Base-by-base conservation (phyloP, 345 rosid species). In the Ricinus communis region DNA sequence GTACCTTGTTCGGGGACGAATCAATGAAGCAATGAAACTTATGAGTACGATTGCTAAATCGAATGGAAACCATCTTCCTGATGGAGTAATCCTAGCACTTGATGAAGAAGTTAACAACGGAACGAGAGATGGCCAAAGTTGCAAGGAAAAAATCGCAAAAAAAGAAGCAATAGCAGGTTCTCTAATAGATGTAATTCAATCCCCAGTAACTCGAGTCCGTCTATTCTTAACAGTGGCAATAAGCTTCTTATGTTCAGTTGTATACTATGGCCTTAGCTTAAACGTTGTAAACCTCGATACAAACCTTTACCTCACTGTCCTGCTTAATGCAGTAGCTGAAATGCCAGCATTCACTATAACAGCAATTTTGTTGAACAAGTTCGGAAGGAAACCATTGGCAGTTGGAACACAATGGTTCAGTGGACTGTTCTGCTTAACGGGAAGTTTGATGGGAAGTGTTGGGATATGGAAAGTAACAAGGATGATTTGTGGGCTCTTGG, bases 261-360 rank as follows among this genome's bases (percentile, higher is more conserved):
- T 94, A 15, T 94, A 94, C 82, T 94, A 94, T 31, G 98, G 98
- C n/a, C 78, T 94, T 14, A 90, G 95, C 82, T 83, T 94, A 46
- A 94, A 94, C 46, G 96, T 90, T 14, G 93, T 87, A 15, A 94
- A 94, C 82, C 95, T 94, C n/a, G 71, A 85, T 40, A 94, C 97
- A 49, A 90, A 94, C 69, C 87, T 94, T 13, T 87, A 91, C 88
- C 47, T 91, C 47, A 91, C 52, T 31, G 97, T 94, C 16, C 74
- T 88, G 56, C 81, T 94, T 57, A 94, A 94, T 19, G 93, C 95
- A 0, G 73, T 88, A 11, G 89, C 97, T 0, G 98, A 94, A 64
- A 86, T 90, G 90, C 98, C 98, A 0, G 96, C 97, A 0, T 94
- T 70, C 71, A 53, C 85, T 14, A 86, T 94, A 64, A 91, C 98